phyloP scores from a whole-genome alignment of 1,284 basidiomycete genomes.

The Ceratobasidium sp. region DNA sequence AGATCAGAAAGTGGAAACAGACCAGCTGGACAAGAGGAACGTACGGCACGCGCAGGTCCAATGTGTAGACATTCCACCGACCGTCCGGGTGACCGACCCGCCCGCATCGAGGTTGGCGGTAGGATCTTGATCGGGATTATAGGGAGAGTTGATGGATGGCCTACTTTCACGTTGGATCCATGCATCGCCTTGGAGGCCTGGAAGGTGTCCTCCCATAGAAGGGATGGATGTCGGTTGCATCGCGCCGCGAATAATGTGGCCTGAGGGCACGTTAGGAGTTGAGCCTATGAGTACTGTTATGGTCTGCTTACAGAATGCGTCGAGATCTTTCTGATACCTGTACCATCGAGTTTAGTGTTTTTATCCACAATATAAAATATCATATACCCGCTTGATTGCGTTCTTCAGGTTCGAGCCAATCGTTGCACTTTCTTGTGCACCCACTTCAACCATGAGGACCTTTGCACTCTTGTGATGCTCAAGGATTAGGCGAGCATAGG shows the following conservation, averaged over 20 bases:
- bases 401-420: conserved; percentile 24
- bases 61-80: conserved; percentile 45
- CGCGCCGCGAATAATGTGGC: conserved; percentile 14
- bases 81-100: conserved; percentile 20
- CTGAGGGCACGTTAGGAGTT: not conserved
- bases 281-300: not conserved
- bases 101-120: conserved; percentile 17
- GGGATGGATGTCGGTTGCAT: conserved; percentile 17
- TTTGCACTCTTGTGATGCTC: not conserved
- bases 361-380: not conserved
- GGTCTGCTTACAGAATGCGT: conserved; percentile 15
- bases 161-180: conserved; percentile 29
- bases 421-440: conserved; percentile 7
- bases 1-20: not conserved
- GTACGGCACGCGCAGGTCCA: conserved; percentile 41
- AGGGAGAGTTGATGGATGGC: conserved; percentile 4
- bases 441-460: conserved; percentile 36
- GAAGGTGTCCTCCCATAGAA: not conserved
- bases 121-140: conserved; percentile 43
- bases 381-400: not conserved
- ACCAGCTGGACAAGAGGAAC: not conserved
- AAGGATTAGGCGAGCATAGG: conserved; percentile 6
- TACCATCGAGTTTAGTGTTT: no score
- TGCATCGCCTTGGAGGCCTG: conserved; percentile 14
- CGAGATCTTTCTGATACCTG: conserved; percentile 37